Conservation (phyloP, 2,329 filamentous ascomycete genomes). For the Botryotinia narcissicola region DNA sequence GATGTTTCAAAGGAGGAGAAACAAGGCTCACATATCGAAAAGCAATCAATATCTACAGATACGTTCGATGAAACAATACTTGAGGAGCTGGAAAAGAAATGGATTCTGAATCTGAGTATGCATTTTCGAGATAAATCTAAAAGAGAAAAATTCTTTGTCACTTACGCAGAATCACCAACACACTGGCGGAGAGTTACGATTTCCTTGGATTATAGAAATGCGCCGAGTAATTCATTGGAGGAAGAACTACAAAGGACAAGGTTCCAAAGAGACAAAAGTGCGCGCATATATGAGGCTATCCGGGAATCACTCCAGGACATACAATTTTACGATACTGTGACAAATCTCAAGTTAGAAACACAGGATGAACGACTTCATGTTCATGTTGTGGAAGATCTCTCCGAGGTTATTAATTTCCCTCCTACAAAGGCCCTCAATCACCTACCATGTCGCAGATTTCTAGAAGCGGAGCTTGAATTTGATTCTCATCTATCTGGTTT, state of each 20-base stretch:
- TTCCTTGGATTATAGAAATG: constrained; percentile 86
- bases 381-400: constrained; percentile 91
- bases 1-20: constrained; percentile 34
- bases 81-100: constrained; percentile 79
- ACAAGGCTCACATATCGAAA: constrained; percentile 30
- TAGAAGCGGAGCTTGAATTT: constrained; percentile 75
- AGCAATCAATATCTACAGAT: constrained; percentile 35
- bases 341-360: constrained; percentile 91
- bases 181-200: constrained; percentile 87
- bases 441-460: constrained; percentile 61
- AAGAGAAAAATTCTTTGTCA: constrained; percentile 97
- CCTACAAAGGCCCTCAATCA: constrained; percentile 70
- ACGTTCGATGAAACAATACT: constrained; percentile 63
- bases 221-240: constrained; percentile 79
- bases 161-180: constrained; percentile 77
- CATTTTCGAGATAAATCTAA: constrained; percentile 92
- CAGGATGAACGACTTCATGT: constrained; percentile 85
- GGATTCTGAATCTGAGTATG: constrained; percentile 98
- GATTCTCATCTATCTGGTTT: constrained; percentile 95
- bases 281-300: constrained; percentile 91
- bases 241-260: constrained; percentile 73
- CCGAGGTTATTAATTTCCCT: constrained; percentile 87
- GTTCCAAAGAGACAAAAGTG: constrained; percentile 88
- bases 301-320: constrained; percentile 90
- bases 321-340: constrained; percentile 93